Evolutionary conservation across 345 rosid species (phyloP), one percentile per base, ranked within the genome.

Genomic region (Turritis glabra): DNA sequence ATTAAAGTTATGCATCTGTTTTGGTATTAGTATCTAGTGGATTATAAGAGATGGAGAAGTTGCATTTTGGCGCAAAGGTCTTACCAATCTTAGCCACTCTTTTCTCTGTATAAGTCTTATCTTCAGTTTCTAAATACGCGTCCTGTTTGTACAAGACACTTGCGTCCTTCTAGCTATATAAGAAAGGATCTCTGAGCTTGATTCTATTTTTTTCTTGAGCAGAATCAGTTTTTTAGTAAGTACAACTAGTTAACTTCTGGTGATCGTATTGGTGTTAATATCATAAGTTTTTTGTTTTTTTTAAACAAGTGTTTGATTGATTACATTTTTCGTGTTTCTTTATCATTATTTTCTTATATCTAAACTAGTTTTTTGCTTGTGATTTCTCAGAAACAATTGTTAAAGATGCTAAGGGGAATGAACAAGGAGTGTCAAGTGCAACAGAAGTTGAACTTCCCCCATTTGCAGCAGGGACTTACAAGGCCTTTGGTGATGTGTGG

Each of bases 391-490:
- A 26, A 58, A 27, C 19, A 58, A 8, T 7, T 38, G 54, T 19
- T 29, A 13, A 23, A 13, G 69, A 27, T 26, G 60, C 15, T 26
- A 44, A 71, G 66, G 57, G 50, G 52, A 25, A 57, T 11, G 54
- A 9, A 46, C 11, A 21, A 9, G 64, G 58, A 48, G 41, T 1
- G 26, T 5, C 57, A 35, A 22, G n/a, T 3, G 26, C 11, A 37
- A 7, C 6, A 19, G 32, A 67, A 46, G 64, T 67, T 35, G 47
- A 3, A 8, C 57, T 86, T 29, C 53, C 76, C 68, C 72, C 86
- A 4, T 86, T 84, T 48, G 90, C 69, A 30, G 62, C 74, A 54
- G 53, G 67, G 40, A 58, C 85, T 26, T 78, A 82, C 84, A 81
- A 76, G 69, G 69, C 81, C 74, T 40, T 8, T 19, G 81, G 82